Percentiles rank a stretch among this genome's conserved stretches.
These are phyloP conservation scores for Pythium monospermum DNA, from an alignment of 352 stramenopile genomes.

Conservation along the genomic window DNA sequence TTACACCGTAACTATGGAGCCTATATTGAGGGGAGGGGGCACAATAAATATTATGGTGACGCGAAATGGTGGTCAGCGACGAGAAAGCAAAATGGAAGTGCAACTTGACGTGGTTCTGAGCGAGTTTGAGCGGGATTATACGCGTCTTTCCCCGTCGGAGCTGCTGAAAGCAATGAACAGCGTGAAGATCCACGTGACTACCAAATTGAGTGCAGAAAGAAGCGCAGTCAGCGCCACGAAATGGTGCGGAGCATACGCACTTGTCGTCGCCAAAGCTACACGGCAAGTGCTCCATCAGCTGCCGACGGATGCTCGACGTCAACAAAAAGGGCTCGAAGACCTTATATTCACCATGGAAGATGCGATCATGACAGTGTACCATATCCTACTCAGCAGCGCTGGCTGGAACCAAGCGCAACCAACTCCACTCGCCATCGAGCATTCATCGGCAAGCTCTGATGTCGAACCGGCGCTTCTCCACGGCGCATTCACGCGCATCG, in stretches of 20 bases:
- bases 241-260: no score
- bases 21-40: no score
- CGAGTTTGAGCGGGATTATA: not conserved
- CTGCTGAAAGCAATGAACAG: not conserved
- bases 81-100: not conserved
- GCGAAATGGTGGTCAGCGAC: no score
- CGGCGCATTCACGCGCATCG: slow-evolving; percentile 17
- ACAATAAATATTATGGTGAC: no score
- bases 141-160: not conserved
- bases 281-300: not conserved
- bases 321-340: not conserved
- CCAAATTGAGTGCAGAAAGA: no score
- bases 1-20: no score
- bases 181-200: not conserved
- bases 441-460: not conserved
- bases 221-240: no score
- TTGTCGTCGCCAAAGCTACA: not conserved
- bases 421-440: not conserved
- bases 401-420: no score
- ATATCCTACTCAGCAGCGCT: not conserved
- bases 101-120: not conserved
- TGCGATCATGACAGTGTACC: slow-evolving; percentile 4
- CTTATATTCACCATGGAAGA: slow-evolving; percentile 6
- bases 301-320: not conserved
- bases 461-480: slow-evolving; percentile 15